Evolutionary conservation across 2,329 filamentous ascomycete species (phyloP).

Genomic region (Ascochyta fabae): DNA sequence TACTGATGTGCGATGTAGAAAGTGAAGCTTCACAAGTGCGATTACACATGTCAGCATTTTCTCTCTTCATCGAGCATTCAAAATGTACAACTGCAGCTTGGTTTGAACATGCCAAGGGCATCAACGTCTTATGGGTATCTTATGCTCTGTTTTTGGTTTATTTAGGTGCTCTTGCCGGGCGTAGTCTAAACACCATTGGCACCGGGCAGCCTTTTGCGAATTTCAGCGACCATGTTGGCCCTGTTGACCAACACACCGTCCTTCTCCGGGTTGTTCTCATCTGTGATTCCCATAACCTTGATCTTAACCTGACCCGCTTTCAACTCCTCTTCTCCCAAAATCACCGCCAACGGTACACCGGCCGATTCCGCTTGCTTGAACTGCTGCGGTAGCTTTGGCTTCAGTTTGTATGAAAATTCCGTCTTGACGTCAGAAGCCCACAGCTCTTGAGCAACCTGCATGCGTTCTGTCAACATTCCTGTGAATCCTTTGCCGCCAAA

Average conservation of each 20-base stretch:
- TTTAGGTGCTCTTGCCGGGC: neutral
- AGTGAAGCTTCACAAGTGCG: neutral
- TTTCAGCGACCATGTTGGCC: conserved; percentile 66
- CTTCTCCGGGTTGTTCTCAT: conserved; percentile 86
- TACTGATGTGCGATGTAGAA: neutral
- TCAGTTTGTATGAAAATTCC: conserved; percentile 88
- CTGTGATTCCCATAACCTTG: conserved; percentile 78
- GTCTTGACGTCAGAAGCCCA: conserved; percentile 92
- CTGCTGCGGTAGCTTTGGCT: conserved; percentile 85
- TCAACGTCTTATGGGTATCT: conserved; percentile 26
- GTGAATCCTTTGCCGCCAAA: conserved; percentile 87
- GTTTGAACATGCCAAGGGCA: conserved; percentile 9
- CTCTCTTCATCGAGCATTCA: neutral
- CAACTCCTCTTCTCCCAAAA: conserved; percentile 90
- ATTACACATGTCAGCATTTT: neutral
- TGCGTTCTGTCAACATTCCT: conserved; percentile 81
- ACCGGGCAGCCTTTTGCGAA: conserved; percentile 60
- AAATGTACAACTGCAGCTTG: neutral
- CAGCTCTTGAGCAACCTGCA: conserved; percentile 75
- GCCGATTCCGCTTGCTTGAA: conserved; percentile 88
- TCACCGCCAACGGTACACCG: conserved; percentile 83
- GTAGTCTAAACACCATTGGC: conserved; percentile 8
- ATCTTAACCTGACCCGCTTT: conserved; percentile 83
- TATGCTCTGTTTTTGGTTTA: conserved; percentile 12
- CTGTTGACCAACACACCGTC: conserved; percentile 79